Evolutionary conservation across 257 asterid genomes (phyloP).

Genomic region (Mitragyna speciosa): DNA sequence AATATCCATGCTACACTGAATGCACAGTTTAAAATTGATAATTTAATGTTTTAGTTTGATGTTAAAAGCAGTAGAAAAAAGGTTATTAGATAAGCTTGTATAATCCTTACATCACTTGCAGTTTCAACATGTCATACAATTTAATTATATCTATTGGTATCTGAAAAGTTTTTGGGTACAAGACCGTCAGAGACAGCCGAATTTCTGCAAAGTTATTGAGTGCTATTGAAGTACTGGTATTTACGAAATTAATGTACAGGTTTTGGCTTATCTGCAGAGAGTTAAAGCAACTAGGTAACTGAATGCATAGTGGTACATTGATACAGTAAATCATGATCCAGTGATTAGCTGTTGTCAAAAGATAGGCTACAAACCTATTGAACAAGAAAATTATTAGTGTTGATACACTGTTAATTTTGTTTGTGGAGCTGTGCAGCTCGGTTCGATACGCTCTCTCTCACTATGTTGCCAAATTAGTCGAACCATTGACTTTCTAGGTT

Average conservation of each 20-base stretch:
- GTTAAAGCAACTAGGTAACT: no score
- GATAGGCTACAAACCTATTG: not conserved
- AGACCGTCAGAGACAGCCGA: not conserved
- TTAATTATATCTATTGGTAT: not conserved
- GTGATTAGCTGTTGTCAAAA: no score
- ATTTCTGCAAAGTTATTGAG: not conserved
- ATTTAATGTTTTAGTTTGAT: not conserved
- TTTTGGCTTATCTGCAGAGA: no score
- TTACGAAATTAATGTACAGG: no score
- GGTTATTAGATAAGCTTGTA: not conserved
- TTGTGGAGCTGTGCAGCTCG: not conserved
- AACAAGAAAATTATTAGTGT: no score
- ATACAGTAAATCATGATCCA: no score
- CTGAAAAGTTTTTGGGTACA: not conserved
- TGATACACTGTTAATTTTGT: not conserved
- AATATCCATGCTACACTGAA: not conserved
- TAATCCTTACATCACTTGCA: no score
- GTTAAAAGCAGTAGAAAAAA: no score
- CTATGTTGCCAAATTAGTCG: no score
- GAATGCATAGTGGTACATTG: no score
- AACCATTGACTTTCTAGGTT: no score
- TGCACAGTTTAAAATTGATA: not conserved
- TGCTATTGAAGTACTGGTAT: no score
- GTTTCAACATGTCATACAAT: not conserved
- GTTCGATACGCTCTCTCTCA: not conserved